phyloP scores from a whole-genome alignment of 371 early-diverging fungal genomes.

The Zychaea mexicana region DNA sequence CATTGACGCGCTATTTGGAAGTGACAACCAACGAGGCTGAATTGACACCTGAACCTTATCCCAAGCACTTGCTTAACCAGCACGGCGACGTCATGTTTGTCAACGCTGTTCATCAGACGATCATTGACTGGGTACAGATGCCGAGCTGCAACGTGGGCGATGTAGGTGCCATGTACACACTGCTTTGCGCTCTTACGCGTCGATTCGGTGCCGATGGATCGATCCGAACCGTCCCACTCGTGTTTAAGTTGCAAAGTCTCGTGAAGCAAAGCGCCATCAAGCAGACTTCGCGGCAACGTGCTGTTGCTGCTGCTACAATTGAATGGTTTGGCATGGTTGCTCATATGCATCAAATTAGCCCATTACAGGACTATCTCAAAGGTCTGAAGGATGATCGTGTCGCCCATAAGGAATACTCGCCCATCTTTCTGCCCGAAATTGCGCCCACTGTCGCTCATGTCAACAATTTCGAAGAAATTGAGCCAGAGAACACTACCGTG shows the following conservation, averaged over 20 bases:
- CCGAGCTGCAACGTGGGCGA: slow-evolving; percentile 59
- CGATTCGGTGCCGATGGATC: slow-evolving; percentile 64
- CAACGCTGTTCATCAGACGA: slow-evolving; percentile 51
- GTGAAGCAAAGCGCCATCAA: slow-evolving; percentile 34
- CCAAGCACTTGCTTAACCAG: slow-evolving; percentile 29
- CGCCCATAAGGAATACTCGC: slow-evolving; percentile 36
- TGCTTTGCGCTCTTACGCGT: slow-evolving; percentile 54
- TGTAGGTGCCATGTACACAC: slow-evolving; percentile 53
- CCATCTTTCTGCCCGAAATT: slow-evolving; percentile 20
- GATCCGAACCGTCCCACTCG: slow-evolving; percentile 61
- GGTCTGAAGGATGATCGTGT: slow-evolving; percentile 36
- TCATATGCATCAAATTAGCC: slow-evolving; percentile 34
- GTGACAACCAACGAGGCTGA: slow-evolving; percentile 31
- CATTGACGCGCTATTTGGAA: slow-evolving; percentile 37
- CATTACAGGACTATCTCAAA: slow-evolving; percentile 31
- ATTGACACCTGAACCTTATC: slow-evolving; percentile 30
- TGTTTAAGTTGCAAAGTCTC: slow-evolving; percentile 61
- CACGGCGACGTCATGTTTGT: slow-evolving; percentile 54
- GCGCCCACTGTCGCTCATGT: slow-evolving; percentile 13
- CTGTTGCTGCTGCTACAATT: slow-evolving; percentile 58
- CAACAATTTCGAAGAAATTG: slow-evolving; percentile 28
- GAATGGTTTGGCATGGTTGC: slow-evolving; percentile 54
- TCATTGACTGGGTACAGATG: slow-evolving; percentile 60
- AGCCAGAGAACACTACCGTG: slow-evolving; percentile 21
- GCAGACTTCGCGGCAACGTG: slow-evolving; percentile 53